Evolutionary conservation across 2,329 filamentous ascomycete species (phyloP), one percentile per base, ranked within the genome.

Genomic region (Sordariomycetes sp.): DNA sequence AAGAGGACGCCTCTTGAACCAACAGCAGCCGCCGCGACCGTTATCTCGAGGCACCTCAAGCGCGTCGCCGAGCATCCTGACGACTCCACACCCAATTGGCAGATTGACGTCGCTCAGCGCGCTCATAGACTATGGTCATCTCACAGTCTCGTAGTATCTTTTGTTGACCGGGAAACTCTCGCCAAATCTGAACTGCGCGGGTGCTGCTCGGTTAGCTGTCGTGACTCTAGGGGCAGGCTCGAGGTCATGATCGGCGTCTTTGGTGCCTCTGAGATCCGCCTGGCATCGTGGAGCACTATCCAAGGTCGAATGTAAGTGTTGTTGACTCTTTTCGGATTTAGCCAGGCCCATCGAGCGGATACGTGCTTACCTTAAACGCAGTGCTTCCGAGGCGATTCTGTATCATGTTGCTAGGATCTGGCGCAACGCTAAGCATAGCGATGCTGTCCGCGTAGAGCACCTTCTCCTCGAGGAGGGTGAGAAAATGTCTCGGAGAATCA

Each of bases 391-490:
- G 59, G 65, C 64, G 4, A 62, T 70, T n/a, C 59, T 72, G 3
- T 69, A 70, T 58, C 69, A 71, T 56, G 64, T 65, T 5, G 64
- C 67, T 3, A 63, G 67, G 10, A 63, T 64, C 2, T 61, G 65
- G 22, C 60, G 69, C 24, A 59, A 62, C 4, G 60, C 68, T 10
- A 60, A 62, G 6, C 63, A 66, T 25, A 59, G 60, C 10, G 63
- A 67, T 17, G 68, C 68, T 2, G 62, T 67, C 5, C 63, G 66
- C 17, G 64, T 67, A 2, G 68, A 70, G 61, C 68, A 69, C 56
- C 65, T 70, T 52, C 60, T 69, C 13, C 62, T 63, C 28, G 63
- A 63, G 45, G 62, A 62, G 3, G 64, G 62, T 1, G 60, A 63
- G 17, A 54, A 59, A 12, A 56, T 69, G 25, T 67, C 67, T 2